Percentiles rank a stretch among this genome's conserved stretches.
Evolutionary conservation across 2,329 filamentous ascomycete genomes (phyloP).

Genomic region (Trichoderma arundinaceum): DNA sequence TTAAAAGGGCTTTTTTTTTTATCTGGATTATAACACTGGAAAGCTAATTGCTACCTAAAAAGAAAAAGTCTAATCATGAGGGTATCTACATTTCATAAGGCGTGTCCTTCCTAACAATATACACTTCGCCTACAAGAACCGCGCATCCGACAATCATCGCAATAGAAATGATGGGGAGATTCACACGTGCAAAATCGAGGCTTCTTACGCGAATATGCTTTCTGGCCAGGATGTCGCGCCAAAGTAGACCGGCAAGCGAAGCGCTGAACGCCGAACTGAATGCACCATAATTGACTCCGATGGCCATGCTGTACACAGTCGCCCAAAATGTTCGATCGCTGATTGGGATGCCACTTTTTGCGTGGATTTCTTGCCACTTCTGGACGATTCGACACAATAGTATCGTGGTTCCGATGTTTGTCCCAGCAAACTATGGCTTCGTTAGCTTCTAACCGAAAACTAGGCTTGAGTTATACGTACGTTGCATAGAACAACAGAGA

Average conservation of each 20-base stretch:
- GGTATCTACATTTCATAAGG: constrained; percentile 7
- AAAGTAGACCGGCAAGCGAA: constrained; percentile 72
- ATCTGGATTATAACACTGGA: neutral
- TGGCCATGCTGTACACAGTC: constrained; percentile 74
- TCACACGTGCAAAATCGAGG: constrained; percentile 70
- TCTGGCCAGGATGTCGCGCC: constrained; percentile 70
- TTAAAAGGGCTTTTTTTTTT: neutral
- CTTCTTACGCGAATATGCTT: constrained; percentile 70
- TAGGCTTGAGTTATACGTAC: constrained; percentile 53
- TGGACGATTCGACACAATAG: constrained; percentile 73
- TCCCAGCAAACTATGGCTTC: constrained; percentile 68
- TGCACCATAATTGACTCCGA: constrained; percentile 76
- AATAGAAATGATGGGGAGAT: constrained; percentile 72
- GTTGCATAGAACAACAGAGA: constrained; percentile 74
- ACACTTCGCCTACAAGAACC: constrained; percentile 68
- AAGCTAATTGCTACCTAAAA: neutral
- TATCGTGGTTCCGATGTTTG: constrained; percentile 78
- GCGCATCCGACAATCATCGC: constrained; percentile 68
- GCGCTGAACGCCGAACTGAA: constrained; percentile 76
- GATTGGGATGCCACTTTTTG: constrained; percentile 53
- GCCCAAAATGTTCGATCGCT: constrained; percentile 73
- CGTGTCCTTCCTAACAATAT: constrained; percentile 50
- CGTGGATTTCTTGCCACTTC: constrained; percentile 67
- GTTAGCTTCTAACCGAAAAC: neutral
- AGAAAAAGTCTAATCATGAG: neutral